Base-by-base conservation (phyloP, 768 basidiomycete species). In the Stropharia rugosoannulata region DNA sequence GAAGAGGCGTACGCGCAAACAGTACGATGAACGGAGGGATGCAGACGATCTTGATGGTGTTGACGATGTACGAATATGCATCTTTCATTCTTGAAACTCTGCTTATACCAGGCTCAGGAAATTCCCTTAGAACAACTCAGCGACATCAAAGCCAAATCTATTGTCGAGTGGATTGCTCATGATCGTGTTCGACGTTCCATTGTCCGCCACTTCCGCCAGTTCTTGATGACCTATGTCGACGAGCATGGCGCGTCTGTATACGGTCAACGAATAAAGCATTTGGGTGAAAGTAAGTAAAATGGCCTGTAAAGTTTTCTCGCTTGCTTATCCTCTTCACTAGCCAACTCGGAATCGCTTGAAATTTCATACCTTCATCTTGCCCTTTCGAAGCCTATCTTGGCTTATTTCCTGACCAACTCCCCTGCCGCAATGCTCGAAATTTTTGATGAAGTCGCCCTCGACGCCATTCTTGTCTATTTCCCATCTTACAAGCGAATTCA, bases 401-500 rank as follows among this genome's bases (percentile, higher is more conserved):
- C 97, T 25, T 99, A 97, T 70, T 99, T 99, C 78, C 82, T 99
- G 49, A 94, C 91, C 66, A 98, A 97, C 71, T 92, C 90, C 13
- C 97, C 97, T 2, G 79, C 88, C 22, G 85, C 92, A 3, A 96
- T 98, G 91, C 84, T 99, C 40, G 78, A 84, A 51, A 91, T 98
- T 53, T 96, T 99, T 62, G 97, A 98, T 71, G 88, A 93, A 67
- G 94, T 98, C 51, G 97, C 97, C 0, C 80, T 98, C 37, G 87
- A 89, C 58, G 94, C 91, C 36, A 97, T 98, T 64, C 84, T 98
- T 13, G 87, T 98, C 53, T 97, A 93, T 72, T 99, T 95, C 70
- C 95, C 97, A 5, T 82, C 88, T 22, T 99, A 99, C 75, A 90
- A 93, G 63, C 93, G 94, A 39, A 99, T 99, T 62, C 97, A 98